Evolutionary conservation across 2,329 filamentous ascomycete species (phyloP), one percentile per base, ranked within the genome.

Genomic region (Neofusicoccum sp.): DNA sequence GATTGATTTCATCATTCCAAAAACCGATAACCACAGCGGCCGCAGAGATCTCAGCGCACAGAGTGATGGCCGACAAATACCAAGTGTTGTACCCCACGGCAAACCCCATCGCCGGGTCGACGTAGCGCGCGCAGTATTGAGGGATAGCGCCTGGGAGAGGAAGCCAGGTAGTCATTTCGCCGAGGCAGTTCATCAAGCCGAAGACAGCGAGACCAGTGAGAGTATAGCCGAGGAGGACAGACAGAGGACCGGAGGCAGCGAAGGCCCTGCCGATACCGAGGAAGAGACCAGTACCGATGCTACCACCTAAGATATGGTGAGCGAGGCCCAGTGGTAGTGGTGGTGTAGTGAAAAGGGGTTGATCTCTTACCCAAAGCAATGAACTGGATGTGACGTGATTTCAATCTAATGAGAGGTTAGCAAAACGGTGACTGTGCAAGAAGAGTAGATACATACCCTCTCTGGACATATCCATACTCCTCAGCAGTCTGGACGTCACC

Each of bases 81-180:
- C 56, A 64, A 3, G 29, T 39, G 8, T 52, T 64, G 39, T 41
- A 64, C 2, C 63, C 63, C 1, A 64, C 45, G 1, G 63, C 63
- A 37, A 64, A 64, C 1, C 63, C 63, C 6, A 64, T 22, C 1
- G 58, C 58, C n/a, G 63, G 63, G 16, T 62, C 56, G 8, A 64
- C 56, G 37, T 62, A 64, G 6, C 93, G 85, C 36, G 91, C 95
- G 11, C 92, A 93, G 77, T 96, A 4, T 90, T 87, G 1, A 90
- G 89, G 72, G 96, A 96, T 1, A 91, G 93, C 45, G 66, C 93
- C n/a, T 91, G 90, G 69, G 3, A 72, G 64, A 39, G 68, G 69
- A 16, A 73, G 64, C 66, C 67, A 71, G 2, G 69, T 69, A 1
- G 67, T 65, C 69, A 72, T 71, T 43, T 71, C 69, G 14, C 67